Evolutionary conservation across 768 basidiomycete genomes (phyloP).

Genomic region (Imleria badia): DNA sequence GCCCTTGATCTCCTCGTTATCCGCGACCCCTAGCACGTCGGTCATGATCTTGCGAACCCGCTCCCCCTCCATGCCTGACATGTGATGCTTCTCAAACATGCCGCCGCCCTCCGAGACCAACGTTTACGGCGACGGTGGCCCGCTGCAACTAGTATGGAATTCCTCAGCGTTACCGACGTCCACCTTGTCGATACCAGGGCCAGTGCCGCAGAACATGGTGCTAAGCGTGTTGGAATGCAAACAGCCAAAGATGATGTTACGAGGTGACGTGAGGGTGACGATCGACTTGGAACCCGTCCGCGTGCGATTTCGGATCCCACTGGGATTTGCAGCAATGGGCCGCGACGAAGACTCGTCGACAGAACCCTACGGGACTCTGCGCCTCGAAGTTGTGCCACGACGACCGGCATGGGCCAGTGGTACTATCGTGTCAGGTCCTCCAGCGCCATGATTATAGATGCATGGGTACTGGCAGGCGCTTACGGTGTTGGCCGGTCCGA

Average conservation of each 20-base stretch:
- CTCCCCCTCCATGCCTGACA: background rate
- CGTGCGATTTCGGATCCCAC: constrained; percentile 4
- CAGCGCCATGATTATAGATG: constrained; percentile 42
- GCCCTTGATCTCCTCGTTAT: constrained; percentile 39
- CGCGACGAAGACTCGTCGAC: constrained; percentile 47
- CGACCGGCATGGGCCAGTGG: constrained; percentile 29
- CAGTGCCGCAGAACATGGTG: constrained; percentile 2
- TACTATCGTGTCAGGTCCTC: constrained; percentile 36
- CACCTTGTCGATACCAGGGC: constrained; percentile 5
- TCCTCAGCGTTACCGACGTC: constrained; percentile 5
- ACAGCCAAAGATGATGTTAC: constrained; percentile 29
- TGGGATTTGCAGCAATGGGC: constrained; percentile 31
- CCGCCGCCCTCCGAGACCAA: constrained; percentile 34
- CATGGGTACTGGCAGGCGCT: too few species aligned
- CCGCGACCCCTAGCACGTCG: constrained; percentile 39
- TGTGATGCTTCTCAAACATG: background rate
- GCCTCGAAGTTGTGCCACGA: constrained; percentile 57
- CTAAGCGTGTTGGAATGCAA: constrained; percentile 29
- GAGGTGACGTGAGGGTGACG: constrained; percentile 23
- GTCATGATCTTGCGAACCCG: constrained; percentile 43
- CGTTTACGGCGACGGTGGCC: constrained; percentile 38
- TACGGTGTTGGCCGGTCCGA: too few species aligned
- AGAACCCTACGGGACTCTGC: constrained; percentile 60
- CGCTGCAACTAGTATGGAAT: constrained; percentile 12
- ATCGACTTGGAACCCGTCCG: constrained; percentile 32